Conservation (phyloP, 2,329 filamentous ascomycete species). For the Penicillium decumbens region DNA sequence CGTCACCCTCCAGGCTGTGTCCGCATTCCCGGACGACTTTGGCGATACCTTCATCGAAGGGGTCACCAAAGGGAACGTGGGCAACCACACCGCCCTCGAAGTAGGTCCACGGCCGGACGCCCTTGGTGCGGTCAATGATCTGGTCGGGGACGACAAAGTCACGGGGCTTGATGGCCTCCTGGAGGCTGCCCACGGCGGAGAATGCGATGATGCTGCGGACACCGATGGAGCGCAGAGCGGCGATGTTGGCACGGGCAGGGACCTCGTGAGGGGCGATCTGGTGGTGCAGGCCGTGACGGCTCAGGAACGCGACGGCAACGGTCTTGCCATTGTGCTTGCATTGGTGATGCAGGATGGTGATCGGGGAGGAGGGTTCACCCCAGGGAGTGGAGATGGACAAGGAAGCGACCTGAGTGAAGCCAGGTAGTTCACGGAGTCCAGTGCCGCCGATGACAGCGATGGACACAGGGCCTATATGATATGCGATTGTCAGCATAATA, state of each 20-base stretch:
- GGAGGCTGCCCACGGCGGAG: conserved; percentile 86
- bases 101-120: conserved; percentile 88
- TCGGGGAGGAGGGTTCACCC: conserved; percentile 71
- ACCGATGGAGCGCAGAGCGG: conserved; percentile 86
- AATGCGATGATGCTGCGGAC: conserved; percentile 91
- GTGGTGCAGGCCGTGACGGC: conserved; percentile 85
- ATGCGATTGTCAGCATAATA: conserved; percentile 13
- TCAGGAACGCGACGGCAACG: conserved; percentile 78
- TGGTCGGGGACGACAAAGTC: conserved; percentile 97
- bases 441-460: conserved; percentile 94
- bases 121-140: conserved; percentile 96
- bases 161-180: conserved; percentile 87
- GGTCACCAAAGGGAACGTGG: conserved; percentile 92
- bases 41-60: conserved; percentile 77
- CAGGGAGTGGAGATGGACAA: conserved; percentile 79
- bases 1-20: conserved; percentile 71
- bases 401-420: conserved; percentile 77
- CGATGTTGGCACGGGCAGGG: conserved; percentile 91
- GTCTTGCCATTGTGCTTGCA: conserved; percentile 61
- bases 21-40: conserved; percentile 75
- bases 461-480: conserved; percentile 54
- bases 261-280: conserved; percentile 90
- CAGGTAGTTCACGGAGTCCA: conserved; percentile 78
- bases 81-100: conserved; percentile 79
- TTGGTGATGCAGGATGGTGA: conserved; percentile 83